Base-by-base conservation (phyloP, 192 early-diverging fungal genomes). In the Spizellomyces sp. region DNA sequence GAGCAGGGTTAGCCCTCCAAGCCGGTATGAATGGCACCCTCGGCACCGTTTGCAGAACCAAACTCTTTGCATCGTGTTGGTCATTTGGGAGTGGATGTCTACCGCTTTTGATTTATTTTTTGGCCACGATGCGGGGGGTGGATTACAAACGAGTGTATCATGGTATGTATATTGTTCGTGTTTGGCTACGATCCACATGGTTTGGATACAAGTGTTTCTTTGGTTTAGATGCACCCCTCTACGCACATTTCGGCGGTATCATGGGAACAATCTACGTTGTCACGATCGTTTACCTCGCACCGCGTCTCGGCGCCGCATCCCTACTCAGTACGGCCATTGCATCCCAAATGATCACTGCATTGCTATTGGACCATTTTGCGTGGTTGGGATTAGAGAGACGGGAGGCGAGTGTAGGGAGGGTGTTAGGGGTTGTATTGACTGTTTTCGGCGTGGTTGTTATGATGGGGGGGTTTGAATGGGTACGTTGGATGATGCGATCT, bases 151-250 rank as follows among this genome's bases (percentile, higher is more conserved):
- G 12, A 4, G 14, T 4, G 4, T 54, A 54, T 12, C 50, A 36
- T 36, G 27, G 27, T 36, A 36, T 36, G 27, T n/a, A 36, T 36
- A 36, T 61, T 12, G 14, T 0, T 61, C 27, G 17, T 21, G 59
- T 19, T 19, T 61, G 27, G 15, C 0, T 14, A 19, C n/a, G n/a
- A 61, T 61, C 36, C n/a, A 4, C 12, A 61, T 36, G n/a, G 27
- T 21, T 27, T n/a, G n/a, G 12, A 36, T 6, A 15, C 60, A 6
- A 58, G 17, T 48, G n/a, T 8, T 19, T 19, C 6, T 52, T 5
- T 73, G 14, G 4, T 46, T 6, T 41, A 68, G 71, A 73, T 21
- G 75, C 69, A 19, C 75, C 75, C 21, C 66, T 60, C 60, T 76
- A 58, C 12, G 48, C 52, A n/a, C 54, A 54, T 54, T 48, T 63